Conservation (phyloP, 176 grass and related monocot species). For the Oropetium thomaeum region DNA sequence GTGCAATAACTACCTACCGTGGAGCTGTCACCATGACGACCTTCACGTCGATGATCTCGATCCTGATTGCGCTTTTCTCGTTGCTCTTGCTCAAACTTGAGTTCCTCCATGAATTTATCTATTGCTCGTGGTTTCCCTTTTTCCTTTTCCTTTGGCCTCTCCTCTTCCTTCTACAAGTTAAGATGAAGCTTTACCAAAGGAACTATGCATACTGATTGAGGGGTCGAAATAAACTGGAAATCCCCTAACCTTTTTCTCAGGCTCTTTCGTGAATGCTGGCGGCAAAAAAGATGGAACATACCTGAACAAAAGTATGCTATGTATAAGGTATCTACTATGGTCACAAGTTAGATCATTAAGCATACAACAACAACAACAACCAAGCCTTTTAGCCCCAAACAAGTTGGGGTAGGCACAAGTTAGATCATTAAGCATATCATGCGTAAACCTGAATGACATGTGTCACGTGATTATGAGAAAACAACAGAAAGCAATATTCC, state of each 20-base stretch:
- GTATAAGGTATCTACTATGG: slow-evolving; percentile 38
- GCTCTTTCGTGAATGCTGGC: slow-evolving; percentile 78
- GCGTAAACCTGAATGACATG: slow-evolving; percentile 10
- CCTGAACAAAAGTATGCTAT: slow-evolving; percentile 58
- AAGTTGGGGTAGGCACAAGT: too few relatives aligned
- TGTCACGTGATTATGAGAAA: slow-evolving; percentile 1
- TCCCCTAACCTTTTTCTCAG: slow-evolving; percentile 76
- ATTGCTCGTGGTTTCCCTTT: slow-evolving; percentile 86
- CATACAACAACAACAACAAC: too few relatives aligned
- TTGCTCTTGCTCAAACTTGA: slow-evolving; percentile 90
- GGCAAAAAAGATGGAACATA: slow-evolving; percentile 99
- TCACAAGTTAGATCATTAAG: slow-evolving; percentile 7
- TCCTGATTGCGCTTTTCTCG: slow-evolving; percentile 85
- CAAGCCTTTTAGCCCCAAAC: too few relatives aligned
- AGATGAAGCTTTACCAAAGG: slow-evolving; percentile 22
- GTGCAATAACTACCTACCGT: slow-evolving; percentile 45
- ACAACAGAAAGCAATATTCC: slow-evolving; percentile 7
- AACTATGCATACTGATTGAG: slow-evolving; percentile 6
- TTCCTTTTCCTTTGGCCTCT: slow-evolving; percentile 97
- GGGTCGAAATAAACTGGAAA: slow-evolving; percentile 17
- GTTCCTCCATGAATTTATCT: slow-evolving; percentile 95
- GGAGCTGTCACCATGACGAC: slow-evolving; percentile 68
- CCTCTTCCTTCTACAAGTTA: slow-evolving; percentile 68
- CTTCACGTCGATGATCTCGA: slow-evolving; percentile 55
- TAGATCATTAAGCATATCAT: background rate